Percentiles rank a stretch among this genome's conserved stretches.
Evolutionary conservation across 2,329 filamentous ascomycete genomes (phyloP).

Genomic region (Metarhizium robertsii): DNA sequence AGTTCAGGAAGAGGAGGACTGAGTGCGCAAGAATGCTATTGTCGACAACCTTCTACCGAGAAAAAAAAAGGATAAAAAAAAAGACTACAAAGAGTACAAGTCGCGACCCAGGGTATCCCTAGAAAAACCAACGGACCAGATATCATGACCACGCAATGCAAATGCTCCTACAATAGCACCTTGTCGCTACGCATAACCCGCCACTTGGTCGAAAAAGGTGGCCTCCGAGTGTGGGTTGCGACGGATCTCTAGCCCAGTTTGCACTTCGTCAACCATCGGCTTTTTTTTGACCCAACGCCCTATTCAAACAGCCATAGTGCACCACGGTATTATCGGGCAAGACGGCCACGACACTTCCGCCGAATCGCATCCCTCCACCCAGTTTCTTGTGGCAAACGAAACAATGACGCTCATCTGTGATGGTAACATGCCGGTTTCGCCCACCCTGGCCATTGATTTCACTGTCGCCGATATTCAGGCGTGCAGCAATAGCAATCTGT

Average conservation of each 20-base stretch:
- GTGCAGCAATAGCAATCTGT: constrained; percentile 66
- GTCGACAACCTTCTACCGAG: neutral
- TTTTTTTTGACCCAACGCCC: constrained; percentile 30
- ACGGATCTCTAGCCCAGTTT: constrained; percentile 28
- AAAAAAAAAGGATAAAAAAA: neutral
- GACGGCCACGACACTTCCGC: constrained; percentile 83
- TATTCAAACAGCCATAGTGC: constrained; percentile 68
- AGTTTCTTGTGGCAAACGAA: constrained; percentile 89
- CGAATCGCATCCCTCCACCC: constrained; percentile 74
- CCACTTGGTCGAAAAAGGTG: neutral
- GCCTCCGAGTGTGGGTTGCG: constrained; percentile 4
- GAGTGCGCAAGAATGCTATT: constrained; percentile 6
- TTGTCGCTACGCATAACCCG: neutral
- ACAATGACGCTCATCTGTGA: constrained; percentile 83
- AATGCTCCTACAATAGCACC: constrained; percentile 12
- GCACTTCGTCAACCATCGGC: constrained; percentile 21
- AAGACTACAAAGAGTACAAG: neutral
- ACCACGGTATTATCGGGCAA: constrained; percentile 75
- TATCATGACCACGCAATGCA: constrained; percentile 8
- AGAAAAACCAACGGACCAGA: constrained; percentile 6
- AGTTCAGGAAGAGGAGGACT: constrained; percentile 56
- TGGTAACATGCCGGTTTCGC: constrained; percentile 59
- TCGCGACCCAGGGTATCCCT: constrained; percentile 15
- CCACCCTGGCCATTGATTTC: constrained; percentile 41
- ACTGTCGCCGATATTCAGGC: constrained; percentile 64